Evolutionary conservation across 2,329 filamentous ascomycete species (phyloP).

Genomic region (Bertia moriformis): DNA sequence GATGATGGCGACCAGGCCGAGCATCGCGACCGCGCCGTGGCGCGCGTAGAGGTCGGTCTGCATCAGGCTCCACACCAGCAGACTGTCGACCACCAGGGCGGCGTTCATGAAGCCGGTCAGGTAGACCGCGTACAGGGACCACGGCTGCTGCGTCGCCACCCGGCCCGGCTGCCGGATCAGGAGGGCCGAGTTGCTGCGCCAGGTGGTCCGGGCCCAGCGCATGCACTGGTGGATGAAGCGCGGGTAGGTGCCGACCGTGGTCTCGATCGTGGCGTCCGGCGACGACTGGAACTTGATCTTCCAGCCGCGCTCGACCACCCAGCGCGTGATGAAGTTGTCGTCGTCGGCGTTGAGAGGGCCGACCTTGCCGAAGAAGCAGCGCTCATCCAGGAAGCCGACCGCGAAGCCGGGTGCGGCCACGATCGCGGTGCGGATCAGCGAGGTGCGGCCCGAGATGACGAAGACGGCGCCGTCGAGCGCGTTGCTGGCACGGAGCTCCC

Average conservation of each 20-base stretch:
- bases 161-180: slow-evolving; percentile 20
- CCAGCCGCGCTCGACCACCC: slow-evolving; percentile 31
- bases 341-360: slow-evolving; percentile 38
- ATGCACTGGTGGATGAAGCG: slow-evolving; percentile 32
- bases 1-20: slow-evolving; percentile 25
- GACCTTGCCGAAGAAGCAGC: slow-evolving; percentile 26
- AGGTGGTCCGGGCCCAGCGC: slow-evolving; percentile 43
- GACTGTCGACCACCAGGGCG: slow-evolving; percentile 32
- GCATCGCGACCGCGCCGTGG: slow-evolving; percentile 1
- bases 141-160: slow-evolving; percentile 27
- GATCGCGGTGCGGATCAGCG: slow-evolving; percentile 32
- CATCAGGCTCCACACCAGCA: slow-evolving; percentile 15
- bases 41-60: slow-evolving; percentile 4
- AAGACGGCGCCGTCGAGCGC: slow-evolving; percentile 43
- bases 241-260: slow-evolving; percentile 30
- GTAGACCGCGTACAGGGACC: slow-evolving; percentile 41
- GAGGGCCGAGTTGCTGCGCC: slow-evolving; percentile 35
- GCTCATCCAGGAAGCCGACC: slow-evolving; percentile 28
- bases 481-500: slow-evolving; percentile 39
- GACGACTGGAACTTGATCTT: slow-evolving; percentile 38
- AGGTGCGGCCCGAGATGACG: slow-evolving; percentile 40
- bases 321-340: slow-evolving; percentile 47
- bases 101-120: slow-evolving; percentile 37
- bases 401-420: slow-evolving; percentile 27
- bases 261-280: slow-evolving; percentile 29